Evolutionary conservation across 768 basidiomycete species (phyloP).

Genomic region (Panellus pusillus): DNA sequence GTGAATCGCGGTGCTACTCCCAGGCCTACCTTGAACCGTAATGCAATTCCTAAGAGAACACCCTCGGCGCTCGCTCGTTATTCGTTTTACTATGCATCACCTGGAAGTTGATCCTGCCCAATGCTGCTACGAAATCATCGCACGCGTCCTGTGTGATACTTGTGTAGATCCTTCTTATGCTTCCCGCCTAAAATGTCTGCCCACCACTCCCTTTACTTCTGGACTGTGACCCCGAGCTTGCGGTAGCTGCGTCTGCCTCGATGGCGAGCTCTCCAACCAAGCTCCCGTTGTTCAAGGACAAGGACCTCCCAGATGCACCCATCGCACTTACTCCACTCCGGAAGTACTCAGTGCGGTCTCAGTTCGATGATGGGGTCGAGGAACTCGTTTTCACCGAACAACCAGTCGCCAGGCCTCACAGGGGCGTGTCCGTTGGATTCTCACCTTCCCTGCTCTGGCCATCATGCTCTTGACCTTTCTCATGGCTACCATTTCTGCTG

Average conservation of each 20-base stretch:
- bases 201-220: background rate
- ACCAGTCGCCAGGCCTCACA: background rate
- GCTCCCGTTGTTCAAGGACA: conserved; percentile 7
- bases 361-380: conserved; percentile 7
- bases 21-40: too few relatives aligned
- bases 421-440: conserved; percentile 10
- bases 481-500: conserved; percentile 15
- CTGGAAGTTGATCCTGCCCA: too few relatives aligned
- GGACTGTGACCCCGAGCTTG: background rate
- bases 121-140: too few relatives aligned
- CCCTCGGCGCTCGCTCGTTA: too few relatives aligned
- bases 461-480: conserved; percentile 8
- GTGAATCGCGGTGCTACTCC: too few relatives aligned
- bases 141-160: too few relatives aligned
- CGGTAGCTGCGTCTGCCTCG: conserved; percentile 21
- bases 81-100: too few relatives aligned
- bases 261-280: conserved; percentile 2
- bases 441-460: conserved; percentile 13
- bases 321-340: conserved; percentile 14
- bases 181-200: too few relatives aligned
- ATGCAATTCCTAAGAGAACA: too few relatives aligned
- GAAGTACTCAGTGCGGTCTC: conserved; percentile 9
- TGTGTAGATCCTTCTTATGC: too few relatives aligned
- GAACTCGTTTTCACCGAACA: conserved; percentile 12
- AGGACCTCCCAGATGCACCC: conserved; percentile 16